Base-by-base conservation (phyloP, 306 rosid genomes). In the Sindora glabra region DNA sequence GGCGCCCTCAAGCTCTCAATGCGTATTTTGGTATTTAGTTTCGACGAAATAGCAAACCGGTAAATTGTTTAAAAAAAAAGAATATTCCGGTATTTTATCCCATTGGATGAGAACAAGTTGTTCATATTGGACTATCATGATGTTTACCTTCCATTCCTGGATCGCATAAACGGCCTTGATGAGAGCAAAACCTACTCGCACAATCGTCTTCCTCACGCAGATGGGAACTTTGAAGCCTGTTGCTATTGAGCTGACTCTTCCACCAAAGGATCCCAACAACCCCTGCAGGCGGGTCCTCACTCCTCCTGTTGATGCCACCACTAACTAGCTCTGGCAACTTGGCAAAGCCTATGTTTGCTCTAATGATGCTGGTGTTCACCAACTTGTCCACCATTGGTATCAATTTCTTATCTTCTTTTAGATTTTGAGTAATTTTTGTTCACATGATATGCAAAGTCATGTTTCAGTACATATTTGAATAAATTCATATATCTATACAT, bases 261-360 rank as follows among this genome's bases (percentile, higher is more conserved):
- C 77, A 48, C 36, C 67, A 15, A 12, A 14, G 53, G 65, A 59
- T 60, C 48, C 62, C 54, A 60, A 61, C 4, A 32, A 58, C 34
- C 38, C 72, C 12, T 55, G 64, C 39, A 78, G 60, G 41, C 45
- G 37, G 30, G 77, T 78, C 44, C 71, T 78, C 23, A 60, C 49
- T 16, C 83, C 71, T 53, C 64, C 77, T 2, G 27, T 56, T n/a
- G 83, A 78, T 25, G 56, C 40, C 52, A 69, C 64, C 46, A 48
- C 83, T 29, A 54, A 74, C 62, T 74, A 79, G 83, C 63, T 59
- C 46, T 74, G 79, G 77, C 74, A 78, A 70, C 74, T 74, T 17
- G 77, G 61, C 15, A 78, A 74, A 69, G 77, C 74, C 8, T 74
- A 78, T 44, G 79, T 69, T 44, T 74, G 74, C 39, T 46, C 77